Evolutionary conservation across 768 basidiomycete species (phyloP).

Genomic region (Peribolospora baueri): DNA sequence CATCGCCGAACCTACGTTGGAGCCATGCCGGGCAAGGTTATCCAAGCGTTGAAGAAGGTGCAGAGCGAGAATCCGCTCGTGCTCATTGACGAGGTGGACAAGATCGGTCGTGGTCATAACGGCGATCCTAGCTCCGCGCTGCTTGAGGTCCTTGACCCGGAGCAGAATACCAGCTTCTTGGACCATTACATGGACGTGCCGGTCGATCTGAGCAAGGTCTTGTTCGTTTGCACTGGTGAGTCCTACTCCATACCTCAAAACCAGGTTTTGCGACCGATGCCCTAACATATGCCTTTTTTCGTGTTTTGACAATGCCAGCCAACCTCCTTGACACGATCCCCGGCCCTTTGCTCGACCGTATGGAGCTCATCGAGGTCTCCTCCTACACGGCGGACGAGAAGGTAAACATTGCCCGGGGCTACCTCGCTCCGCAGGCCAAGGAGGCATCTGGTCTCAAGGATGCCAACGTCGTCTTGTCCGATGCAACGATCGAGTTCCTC

Average conservation of each 20-base stretch:
- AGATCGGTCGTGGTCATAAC: constrained; percentile 54
- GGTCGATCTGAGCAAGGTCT: constrained; percentile 78
- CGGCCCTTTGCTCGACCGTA: constrained; percentile 66
- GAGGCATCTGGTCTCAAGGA: constrained; percentile 65
- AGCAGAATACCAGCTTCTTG: constrained; percentile 28
- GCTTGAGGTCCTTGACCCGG: constrained; percentile 78
- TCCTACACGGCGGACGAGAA: constrained; percentile 53
- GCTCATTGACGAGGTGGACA: constrained; percentile 45
- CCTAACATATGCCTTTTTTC: neutral
- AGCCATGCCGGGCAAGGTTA: constrained; percentile 25
- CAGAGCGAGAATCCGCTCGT: constrained; percentile 60
- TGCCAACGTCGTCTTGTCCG: constrained; percentile 56
- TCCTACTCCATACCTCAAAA: constrained; percentile 4
- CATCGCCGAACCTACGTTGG: constrained; percentile 51
- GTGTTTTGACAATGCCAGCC: constrained; percentile 69
- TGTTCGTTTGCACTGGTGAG: constrained; percentile 79
- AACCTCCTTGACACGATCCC: constrained; percentile 80
- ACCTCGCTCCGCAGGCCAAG: constrained; percentile 76
- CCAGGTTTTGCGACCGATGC: constrained; percentile 17
- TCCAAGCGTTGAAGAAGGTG: constrained; percentile 72
- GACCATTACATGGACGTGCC: constrained; percentile 85
- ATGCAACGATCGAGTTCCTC: constrained; percentile 52
- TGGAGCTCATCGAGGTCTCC: constrained; percentile 64
- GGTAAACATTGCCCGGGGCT: constrained; percentile 79
- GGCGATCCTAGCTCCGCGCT: constrained; percentile 81